Conservation (phyloP, 495 filamentous ascomycete species). For the Podospora appendiculata region DNA sequence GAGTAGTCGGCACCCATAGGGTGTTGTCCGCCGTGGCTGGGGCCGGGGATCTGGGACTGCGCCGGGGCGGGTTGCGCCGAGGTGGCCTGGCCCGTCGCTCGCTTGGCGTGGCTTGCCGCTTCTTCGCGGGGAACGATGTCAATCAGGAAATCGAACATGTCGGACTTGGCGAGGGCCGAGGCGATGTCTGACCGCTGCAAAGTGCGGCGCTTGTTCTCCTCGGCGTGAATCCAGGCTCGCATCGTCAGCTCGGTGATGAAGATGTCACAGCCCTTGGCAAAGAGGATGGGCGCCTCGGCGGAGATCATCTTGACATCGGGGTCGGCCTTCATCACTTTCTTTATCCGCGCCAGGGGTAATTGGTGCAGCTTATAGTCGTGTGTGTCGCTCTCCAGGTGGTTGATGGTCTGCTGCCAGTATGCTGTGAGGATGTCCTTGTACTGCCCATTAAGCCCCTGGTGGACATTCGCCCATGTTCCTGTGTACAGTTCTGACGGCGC, state of each 20-base stretch:
- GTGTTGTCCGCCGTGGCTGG: slow-evolving; percentile 45
- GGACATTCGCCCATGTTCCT: slow-evolving; percentile 93
- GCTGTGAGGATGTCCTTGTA: slow-evolving; percentile 96
- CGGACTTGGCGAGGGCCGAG: slow-evolving; percentile 87
- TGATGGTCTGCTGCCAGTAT: slow-evolving; percentile 98
- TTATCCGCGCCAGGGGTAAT: slow-evolving; percentile 90
- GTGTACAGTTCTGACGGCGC: slow-evolving; percentile 85
- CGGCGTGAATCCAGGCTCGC: slow-evolving; percentile 99
- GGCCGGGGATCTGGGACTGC: slow-evolving; percentile 51
- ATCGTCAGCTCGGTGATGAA: slow-evolving; percentile 99
- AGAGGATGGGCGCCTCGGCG: slow-evolving; percentile 93
- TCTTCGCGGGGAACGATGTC: slow-evolving; percentile 97
- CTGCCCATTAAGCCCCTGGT: slow-evolving; percentile 85
- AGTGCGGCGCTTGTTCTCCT: slow-evolving; percentile 96
- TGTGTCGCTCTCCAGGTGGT: slow-evolving; percentile 83
- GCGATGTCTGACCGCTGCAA: slow-evolving; percentile 95
- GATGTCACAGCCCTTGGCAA: slow-evolving; percentile 98
- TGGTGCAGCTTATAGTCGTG: slow-evolving; percentile 99
- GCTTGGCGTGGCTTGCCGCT: slow-evolving; percentile 74
- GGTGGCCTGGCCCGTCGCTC: slow-evolving; percentile 29
- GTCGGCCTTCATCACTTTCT: slow-evolving; percentile 99
- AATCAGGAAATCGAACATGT: slow-evolving; percentile 99
- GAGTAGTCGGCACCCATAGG: slow-evolving; percentile 55
- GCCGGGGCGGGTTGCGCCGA: slow-evolving; percentile 37
- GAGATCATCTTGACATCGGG: slow-evolving; percentile 99